Evolutionary conservation across 2,329 filamentous ascomycete genomes (phyloP).

Genomic region (Talaromyces albobiverticillius): DNA sequence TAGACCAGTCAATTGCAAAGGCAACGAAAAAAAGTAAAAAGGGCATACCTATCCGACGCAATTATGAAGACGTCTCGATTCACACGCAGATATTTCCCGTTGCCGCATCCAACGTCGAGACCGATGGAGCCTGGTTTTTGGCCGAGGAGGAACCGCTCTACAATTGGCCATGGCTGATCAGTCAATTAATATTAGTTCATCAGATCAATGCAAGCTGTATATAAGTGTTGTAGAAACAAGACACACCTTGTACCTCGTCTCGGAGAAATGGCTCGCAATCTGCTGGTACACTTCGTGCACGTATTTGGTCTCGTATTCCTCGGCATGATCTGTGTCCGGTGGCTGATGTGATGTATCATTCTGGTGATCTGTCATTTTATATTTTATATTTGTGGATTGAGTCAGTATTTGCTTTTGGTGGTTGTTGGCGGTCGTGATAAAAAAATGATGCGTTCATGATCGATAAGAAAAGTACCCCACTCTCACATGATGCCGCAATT

Average conservation of each 20-base stretch:
- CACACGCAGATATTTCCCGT: slow-evolving; percentile 88
- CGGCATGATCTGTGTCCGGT: slow-evolving; percentile 14
- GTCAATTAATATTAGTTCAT: slow-evolving; percentile 10
- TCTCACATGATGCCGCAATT: not conserved
- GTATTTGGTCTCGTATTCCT: slow-evolving; percentile 73
- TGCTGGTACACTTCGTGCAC: slow-evolving; percentile 84
- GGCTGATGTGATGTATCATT: not conserved
- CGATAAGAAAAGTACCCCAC: not conserved
- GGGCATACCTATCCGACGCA: slow-evolving; percentile 72
- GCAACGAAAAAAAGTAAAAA: not conserved
- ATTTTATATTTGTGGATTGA: no score
- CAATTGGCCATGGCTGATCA: slow-evolving; percentile 80
- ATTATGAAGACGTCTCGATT: slow-evolving; percentile 76
- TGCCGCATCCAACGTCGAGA: slow-evolving; percentile 90
- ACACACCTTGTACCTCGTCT: slow-evolving; percentile 60
- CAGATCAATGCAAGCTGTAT: no score
- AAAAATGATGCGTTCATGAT: not conserved
- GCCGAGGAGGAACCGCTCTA: slow-evolving; percentile 70
- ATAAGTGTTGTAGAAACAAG: no score
- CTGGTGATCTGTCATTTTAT: no score
- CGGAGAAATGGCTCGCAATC: slow-evolving; percentile 49
- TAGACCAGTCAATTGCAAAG: not conserved
- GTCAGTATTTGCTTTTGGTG: no score
- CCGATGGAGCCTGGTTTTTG: slow-evolving; percentile 71
- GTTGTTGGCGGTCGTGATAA: not conserved